Percentiles rank a stretch among this genome's conserved stretches.
Conservation (phyloP, 176 grass and related monocot genomes). For the Elymus sibiricus region DNA sequence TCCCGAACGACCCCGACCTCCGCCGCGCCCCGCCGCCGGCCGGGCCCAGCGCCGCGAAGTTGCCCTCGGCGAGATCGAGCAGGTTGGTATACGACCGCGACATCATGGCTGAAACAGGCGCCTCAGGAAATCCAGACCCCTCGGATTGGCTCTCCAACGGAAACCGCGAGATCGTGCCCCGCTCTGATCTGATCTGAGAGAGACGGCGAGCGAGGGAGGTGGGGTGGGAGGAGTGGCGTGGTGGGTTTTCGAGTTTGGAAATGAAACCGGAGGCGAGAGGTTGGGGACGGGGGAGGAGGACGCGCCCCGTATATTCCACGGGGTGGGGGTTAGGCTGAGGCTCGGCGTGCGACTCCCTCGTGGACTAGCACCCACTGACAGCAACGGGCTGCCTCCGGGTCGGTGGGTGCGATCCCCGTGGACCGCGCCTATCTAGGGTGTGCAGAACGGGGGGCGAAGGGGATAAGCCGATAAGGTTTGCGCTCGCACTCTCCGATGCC, state of each 20-base stretch:
- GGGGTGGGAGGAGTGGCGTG: background rate
- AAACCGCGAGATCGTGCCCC: background rate
- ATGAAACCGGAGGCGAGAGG: slow-evolving; percentile 3
- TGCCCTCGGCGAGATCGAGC: slow-evolving; percentile 85
- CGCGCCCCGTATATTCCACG: slow-evolving; percentile 45
- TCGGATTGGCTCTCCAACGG: slow-evolving; percentile 10
- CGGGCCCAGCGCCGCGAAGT: slow-evolving; percentile 73
- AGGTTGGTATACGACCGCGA: slow-evolving; percentile 93
- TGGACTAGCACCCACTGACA: background rate
- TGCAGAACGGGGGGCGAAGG: slow-evolving; percentile 12
- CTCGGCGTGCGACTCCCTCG: background rate
- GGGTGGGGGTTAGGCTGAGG: background rate
- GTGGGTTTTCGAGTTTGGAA: slow-evolving; percentile 27
- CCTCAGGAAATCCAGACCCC: background rate
- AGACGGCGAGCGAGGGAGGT: background rate
- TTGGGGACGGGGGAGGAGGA: background rate
- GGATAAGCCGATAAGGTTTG: slow-evolving; percentile 68
- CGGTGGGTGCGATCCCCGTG: background rate
- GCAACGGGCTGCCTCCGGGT: background rate
- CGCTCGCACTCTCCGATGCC: slow-evolving; percentile 35
- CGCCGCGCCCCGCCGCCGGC: slow-evolving; percentile 33
- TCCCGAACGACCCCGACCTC: slow-evolving; percentile 49
- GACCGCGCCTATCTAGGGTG: background rate
- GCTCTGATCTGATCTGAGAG: slow-evolving; percentile 46
- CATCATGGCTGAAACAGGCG: slow-evolving; percentile 75